Percentiles rank a stretch among this genome's conserved stretches.
These are phyloP conservation scores for Aquilaria malaccensis DNA, from an alignment of 345 rosid genomes.

Conservation along the genomic window DNA sequence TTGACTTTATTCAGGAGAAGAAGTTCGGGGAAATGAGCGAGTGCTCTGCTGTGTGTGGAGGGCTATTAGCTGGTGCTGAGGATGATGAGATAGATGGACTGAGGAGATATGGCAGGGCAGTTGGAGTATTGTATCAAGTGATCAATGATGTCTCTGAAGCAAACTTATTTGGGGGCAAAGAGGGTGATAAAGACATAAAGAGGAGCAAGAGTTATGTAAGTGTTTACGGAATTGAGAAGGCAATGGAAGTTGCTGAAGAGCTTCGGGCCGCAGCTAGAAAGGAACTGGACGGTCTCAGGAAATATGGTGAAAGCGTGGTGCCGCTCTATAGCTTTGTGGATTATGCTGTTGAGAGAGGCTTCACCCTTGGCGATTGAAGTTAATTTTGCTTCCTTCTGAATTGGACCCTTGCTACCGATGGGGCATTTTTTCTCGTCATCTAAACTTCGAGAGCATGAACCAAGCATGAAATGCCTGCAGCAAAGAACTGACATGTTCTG, in stretches of 20 bases:
- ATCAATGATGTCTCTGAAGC: slow-evolving; percentile 60
- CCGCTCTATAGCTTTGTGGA: slow-evolving; percentile 88
- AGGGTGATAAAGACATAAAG: slow-evolving; percentile 22
- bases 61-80: slow-evolving; percentile 74
- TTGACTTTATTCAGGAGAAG: slow-evolving; percentile 73
- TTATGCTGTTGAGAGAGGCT: slow-evolving; percentile 62
- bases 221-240: slow-evolving; percentile 53
- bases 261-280: slow-evolving; percentile 49
- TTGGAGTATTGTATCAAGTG: slow-evolving; percentile 78
- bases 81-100: slow-evolving; percentile 64
- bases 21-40: slow-evolving; percentile 83
- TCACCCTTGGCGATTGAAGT: slow-evolving; percentile 24
- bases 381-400: neutral
- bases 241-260: slow-evolving; percentile 62
- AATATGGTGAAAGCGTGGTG: slow-evolving; percentile 46
- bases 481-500: too few relatives aligned
- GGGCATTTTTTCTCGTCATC: neutral
- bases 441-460: too few relatives aligned
- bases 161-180: slow-evolving; percentile 13
- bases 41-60: slow-evolving; percentile 96
- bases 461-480: too few relatives aligned
- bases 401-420: neutral
- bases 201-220: slow-evolving; percentile 48
- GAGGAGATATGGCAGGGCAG: slow-evolving; percentile 82
- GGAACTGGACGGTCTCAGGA: slow-evolving; percentile 56